Base-by-base conservation (phyloP, 148 eudicot species). In the Rhododendron mucronatum region DNA sequence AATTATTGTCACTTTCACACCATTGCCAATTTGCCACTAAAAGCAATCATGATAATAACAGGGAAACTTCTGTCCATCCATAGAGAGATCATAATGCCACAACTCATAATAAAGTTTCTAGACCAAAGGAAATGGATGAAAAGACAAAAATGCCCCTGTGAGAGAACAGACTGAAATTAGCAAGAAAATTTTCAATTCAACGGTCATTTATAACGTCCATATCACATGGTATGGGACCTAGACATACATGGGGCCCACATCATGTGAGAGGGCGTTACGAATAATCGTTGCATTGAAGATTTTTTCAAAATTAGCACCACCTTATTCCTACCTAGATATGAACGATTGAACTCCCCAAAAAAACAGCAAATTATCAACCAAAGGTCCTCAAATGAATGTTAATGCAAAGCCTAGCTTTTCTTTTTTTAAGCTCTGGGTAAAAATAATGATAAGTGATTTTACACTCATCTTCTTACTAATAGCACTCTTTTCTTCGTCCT, bases 1-100 rank as follows among this genome's bases (percentile, higher is more conserved):
- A 33, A 39, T 71, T 18, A 83, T 81, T 50, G 85, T 86, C 81
- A 73, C 55, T 86, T 73, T 69, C 88, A 82, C 80, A 13, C 75
- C 16, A 26, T 15, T 41, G 45, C 45, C 45, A 41, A 41, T 41
- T 41, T 81, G 80, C 81, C 59, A 82, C 53, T 75, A 51, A 86
- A 79, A 65, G 39, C 67, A 41, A 67, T 44, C 30, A 61, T 61
- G 41, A 55, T 82, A 78, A 63, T 44, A 35, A 75, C 51, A 78
- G 14, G 8, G 82, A 79, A 47, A 26, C 59, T 47, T 48, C 80
- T 77, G 26, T 45, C 12, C 4, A 4, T 47, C 82, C 82, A 79
- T 23, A 11, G 47, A 6, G 21, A 79, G 18, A 39, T 21, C 79
- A 15, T 75, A 75, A 39, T 39, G 26, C 26, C 47, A 39, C 3